A percentile compares a stretch with the other conserved stretches of the same genome.
Evolutionary conservation across 805 yeast genomes (phyloP).

Genomic region (Monosporozyma unispora): DNA sequence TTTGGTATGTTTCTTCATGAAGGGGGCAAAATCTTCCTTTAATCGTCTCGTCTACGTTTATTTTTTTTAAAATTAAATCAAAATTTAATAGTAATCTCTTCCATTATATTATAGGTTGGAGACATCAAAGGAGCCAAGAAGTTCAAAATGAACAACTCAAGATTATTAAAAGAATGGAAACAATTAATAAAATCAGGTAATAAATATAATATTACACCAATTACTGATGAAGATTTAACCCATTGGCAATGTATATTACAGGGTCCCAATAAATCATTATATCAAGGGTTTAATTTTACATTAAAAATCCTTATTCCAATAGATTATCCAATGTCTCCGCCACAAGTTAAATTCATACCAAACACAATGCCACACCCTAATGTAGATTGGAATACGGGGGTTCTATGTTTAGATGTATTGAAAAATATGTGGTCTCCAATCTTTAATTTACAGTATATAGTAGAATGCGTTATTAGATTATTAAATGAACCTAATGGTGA

Average conservation of each 20-base stretch:
- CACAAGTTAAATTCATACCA: constrained; percentile 39
- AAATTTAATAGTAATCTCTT: too few relatives aligned
- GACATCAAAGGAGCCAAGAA: too few relatives aligned
- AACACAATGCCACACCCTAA: constrained; percentile 40
- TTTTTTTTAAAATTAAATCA: too few relatives aligned
- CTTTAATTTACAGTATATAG: constrained; percentile 49
- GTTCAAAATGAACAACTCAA: constrained; percentile 2
- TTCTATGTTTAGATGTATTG: constrained; percentile 61
- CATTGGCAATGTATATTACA: constrained; percentile 43
- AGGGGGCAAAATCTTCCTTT: background rate
- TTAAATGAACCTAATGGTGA: constrained; percentile 60
- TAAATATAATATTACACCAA: constrained; percentile 28
- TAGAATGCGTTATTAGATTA: constrained; percentile 49
- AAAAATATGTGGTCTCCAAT: constrained; percentile 64
- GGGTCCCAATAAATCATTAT: constrained; percentile 48
- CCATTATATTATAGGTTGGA: background rate
- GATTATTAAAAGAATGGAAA: constrained; percentile 17
- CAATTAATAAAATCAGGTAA: constrained; percentile 3
- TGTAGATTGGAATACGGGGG: constrained; percentile 47
- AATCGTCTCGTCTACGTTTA: background rate
- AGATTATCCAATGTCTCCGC: constrained; percentile 54
- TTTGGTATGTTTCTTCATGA: too few relatives aligned
- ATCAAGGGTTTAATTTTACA: constrained; percentile 44
- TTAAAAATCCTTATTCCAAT: constrained; percentile 38
- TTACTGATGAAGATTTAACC: constrained; percentile 35